Evolutionary conservation across 345 rosid species (phyloP).

Genomic region (Abelmoschus esculentus): DNA sequence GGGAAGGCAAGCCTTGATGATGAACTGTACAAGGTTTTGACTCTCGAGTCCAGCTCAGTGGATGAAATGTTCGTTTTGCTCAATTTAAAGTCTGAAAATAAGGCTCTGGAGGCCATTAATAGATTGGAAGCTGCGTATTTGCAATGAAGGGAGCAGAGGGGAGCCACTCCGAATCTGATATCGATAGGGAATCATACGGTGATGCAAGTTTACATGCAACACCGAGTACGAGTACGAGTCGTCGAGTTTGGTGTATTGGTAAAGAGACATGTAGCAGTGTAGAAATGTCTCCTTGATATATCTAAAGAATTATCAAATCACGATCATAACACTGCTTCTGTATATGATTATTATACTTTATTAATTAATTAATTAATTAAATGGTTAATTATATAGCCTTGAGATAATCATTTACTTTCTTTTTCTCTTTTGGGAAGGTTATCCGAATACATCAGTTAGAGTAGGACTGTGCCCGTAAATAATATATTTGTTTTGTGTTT

Average conservation of each 20-base stretch:
- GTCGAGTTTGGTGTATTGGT: conserved; percentile 49
- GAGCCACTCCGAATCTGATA: conserved; percentile 17
- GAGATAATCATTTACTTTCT: not conserved
- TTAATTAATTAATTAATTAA: not conserved
- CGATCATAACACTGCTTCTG: not conserved
- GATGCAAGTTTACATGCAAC: conserved; percentile 42
- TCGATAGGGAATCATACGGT: conserved; percentile 24
- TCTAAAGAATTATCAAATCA: not conserved
- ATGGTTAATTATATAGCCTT: not conserved
- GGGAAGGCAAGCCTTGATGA: conserved; percentile 79
- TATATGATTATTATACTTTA: not conserved
- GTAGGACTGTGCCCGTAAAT: not conserved
- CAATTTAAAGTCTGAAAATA: conserved; percentile 55
- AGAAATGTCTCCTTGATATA: conserved; percentile 33
- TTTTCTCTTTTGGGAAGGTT: too few relatives aligned
- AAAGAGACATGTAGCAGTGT: conserved; percentile 30
- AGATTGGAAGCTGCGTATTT: conserved; percentile 60
- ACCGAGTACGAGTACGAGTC: conserved; percentile 33
- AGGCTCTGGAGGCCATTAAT: conserved; percentile 56
- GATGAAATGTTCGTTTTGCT: conserved; percentile 51
- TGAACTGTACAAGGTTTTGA: conserved; percentile 56
- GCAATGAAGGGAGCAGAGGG: conserved; percentile 36
- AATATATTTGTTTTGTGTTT: conserved; percentile 7
- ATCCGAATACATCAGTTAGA: not conserved
- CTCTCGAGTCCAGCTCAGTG: conserved; percentile 30